A percentile compares a stretch with the other conserved stretches of the same genome.
These are phyloP conservation scores for Kazachstania martiniae DNA, from an alignment of 805 yeast genomes.

Conservation along the genomic window DNA sequence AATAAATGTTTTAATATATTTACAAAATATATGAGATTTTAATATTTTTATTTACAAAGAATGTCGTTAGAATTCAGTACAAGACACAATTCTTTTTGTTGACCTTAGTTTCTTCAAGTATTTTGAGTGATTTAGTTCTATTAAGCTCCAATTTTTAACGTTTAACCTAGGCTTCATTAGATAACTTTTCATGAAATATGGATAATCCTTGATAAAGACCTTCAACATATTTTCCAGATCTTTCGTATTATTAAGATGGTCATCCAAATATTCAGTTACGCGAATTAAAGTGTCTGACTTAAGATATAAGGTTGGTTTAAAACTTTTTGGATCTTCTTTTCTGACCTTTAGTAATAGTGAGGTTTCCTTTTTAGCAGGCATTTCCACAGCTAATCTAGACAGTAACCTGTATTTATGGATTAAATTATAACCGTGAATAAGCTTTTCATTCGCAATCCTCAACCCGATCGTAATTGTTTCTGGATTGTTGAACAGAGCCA, in stretches of 20 bases:
- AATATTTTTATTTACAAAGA: too few relatives aligned
- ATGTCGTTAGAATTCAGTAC: constrained; percentile 2
- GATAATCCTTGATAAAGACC: constrained; percentile 18
- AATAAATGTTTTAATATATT: too few relatives aligned
- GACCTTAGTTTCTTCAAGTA: constrained; percentile 13
- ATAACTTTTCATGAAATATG: constrained; percentile 26
- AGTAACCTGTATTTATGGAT: constrained; percentile 20
- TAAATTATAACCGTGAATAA: constrained; percentile 30
- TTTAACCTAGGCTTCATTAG: constrained; percentile 16
- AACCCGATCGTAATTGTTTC: constrained; percentile 25
- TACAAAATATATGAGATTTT: too few relatives aligned
- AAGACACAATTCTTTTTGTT: constrained; percentile 3
- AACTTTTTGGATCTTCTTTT: constrained; percentile 9
- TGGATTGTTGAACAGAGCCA: constrained; percentile 17
- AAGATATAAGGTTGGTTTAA: constrained; percentile 21
- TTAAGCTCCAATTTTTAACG: constrained; percentile 15
- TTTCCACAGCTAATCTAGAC: constrained; percentile 5
- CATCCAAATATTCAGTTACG: constrained; percentile 13
- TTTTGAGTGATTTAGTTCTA: constrained; percentile 11
- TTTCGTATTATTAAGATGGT: constrained; percentile 14
- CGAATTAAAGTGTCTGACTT: constrained; percentile 13
- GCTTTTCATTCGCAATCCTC: constrained; percentile 20
- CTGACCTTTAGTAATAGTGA: constrained; percentile 17
- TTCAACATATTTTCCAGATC: constrained; percentile 9
- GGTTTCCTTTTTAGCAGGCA: constrained; percentile 7